A percentile compares a stretch with the other conserved stretches of the same genome.
These are phyloP conservation scores for Wickerhamiella siamensis DNA, from an alignment of 805 yeast genomes.

Conservation along the genomic window DNA sequence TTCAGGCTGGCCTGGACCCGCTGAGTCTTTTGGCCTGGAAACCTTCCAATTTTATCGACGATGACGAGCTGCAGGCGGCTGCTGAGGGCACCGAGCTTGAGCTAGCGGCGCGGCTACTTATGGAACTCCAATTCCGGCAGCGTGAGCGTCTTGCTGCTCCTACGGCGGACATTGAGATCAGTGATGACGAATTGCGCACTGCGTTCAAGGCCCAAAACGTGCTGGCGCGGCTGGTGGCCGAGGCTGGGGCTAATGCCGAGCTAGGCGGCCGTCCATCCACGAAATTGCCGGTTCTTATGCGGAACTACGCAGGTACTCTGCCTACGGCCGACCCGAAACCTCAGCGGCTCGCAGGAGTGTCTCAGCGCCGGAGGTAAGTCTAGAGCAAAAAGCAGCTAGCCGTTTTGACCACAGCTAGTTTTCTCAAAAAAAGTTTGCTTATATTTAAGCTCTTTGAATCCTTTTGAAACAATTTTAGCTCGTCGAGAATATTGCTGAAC, in stretches of 20 bases:
- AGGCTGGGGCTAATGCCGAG: constrained; percentile 14
- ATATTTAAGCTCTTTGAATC: not conserved
- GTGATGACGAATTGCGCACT: constrained; percentile 23
- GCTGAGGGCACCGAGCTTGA: constrained; percentile 31
- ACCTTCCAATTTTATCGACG: constrained; percentile 34
- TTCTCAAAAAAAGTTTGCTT: not conserved
- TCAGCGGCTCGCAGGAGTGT: not conserved
- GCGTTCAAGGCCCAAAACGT: constrained; percentile 25
- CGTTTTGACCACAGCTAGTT: not conserved
- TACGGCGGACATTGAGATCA: constrained; percentile 15
- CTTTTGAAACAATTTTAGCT: not conserved
- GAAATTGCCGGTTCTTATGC: constrained; percentile 51
- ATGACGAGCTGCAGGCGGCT: constrained; percentile 39
- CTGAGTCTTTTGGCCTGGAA: constrained; percentile 35
- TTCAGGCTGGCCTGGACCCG: constrained; percentile 11
- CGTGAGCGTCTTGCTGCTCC: constrained; percentile 28
- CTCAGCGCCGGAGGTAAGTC: not conserved
- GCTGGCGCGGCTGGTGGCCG: constrained; percentile 32
- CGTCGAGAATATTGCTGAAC: not conserved
- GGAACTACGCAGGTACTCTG: constrained; percentile 63
- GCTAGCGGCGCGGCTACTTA: constrained; percentile 28
- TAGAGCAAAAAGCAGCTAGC: not conserved
- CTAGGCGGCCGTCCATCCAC: constrained; percentile 16
- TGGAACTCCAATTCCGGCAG: constrained; percentile 38
- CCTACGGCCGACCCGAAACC: constrained; percentile 29